These are phyloP conservation scores for Phytophthora pinifolia DNA, from an alignment of 352 stramenopile species.

Conservation along the genomic window DNA sequence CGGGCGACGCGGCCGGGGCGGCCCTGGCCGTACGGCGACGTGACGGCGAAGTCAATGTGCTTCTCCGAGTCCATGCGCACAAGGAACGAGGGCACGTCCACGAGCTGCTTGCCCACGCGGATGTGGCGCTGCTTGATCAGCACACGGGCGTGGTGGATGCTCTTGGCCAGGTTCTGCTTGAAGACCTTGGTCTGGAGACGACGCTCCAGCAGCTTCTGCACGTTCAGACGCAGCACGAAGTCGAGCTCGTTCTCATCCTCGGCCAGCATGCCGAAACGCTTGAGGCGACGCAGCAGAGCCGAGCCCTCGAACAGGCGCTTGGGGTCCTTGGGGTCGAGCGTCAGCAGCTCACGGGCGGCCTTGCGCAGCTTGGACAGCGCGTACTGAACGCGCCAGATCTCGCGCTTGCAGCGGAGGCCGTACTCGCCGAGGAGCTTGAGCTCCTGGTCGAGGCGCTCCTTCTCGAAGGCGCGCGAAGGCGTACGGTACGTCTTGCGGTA, in stretches of 20 bases:
- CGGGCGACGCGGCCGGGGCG: constrained; percentile 95
- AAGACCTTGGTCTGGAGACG: constrained; percentile 99
- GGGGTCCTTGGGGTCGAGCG: constrained; percentile 97
- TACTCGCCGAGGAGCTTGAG: constrained; percentile 99
- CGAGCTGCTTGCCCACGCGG: constrained; percentile 98
- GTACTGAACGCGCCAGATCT: constrained; percentile 99
- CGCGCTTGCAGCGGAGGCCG: constrained; percentile 99
- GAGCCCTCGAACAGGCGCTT: constrained; percentile 99
- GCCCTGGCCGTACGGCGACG: constrained; percentile 97
- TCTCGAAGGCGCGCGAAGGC: constrained; percentile 98
- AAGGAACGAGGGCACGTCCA: constrained; percentile 99
- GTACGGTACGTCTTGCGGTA: constrained; percentile 99
- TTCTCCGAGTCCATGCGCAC: constrained; percentile 98
- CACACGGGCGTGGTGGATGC: constrained; percentile 99
- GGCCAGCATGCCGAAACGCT: constrained; percentile 95
- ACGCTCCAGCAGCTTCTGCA: constrained; percentile 98
- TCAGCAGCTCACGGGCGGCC: constrained; percentile 97
- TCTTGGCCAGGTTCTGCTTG: constrained; percentile 99
- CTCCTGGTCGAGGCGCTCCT: constrained; percentile 99
- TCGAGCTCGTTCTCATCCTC: constrained; percentile 99
- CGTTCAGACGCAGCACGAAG: constrained; percentile 98
- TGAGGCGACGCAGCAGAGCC: constrained; percentile 97
- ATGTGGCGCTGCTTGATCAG: constrained; percentile 99
- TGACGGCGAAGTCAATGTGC: constrained; percentile 99
- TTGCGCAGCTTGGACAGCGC: constrained; percentile 99